Percentiles rank a stretch among this genome's conserved stretches.
These are phyloP conservation scores for Debaryomyces coudertii DNA, from an alignment of 1,139 yeast species.

Conservation along the genomic window DNA sequence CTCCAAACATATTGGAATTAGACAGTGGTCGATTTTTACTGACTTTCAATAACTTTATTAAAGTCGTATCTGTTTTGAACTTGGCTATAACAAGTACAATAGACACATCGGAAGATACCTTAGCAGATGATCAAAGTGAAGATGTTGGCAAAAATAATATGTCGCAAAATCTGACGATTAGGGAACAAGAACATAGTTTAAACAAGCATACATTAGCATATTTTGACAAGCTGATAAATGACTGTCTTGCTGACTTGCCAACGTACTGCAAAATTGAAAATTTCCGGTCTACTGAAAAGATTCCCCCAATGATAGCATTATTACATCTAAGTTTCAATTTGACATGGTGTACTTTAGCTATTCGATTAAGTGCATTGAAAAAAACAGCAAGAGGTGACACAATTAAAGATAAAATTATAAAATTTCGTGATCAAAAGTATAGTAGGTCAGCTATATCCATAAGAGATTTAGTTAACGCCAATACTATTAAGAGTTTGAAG, in stretches of 20 bases:
- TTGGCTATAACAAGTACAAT: slow-evolving; percentile 26
- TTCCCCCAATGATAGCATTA: slow-evolving; percentile 21
- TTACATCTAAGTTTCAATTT: slow-evolving; percentile 20
- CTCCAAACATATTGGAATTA: slow-evolving; percentile 17
- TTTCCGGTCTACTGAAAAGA: slow-evolving; percentile 2
- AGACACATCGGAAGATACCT: slow-evolving; percentile 18
- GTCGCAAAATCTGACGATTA: not conserved
- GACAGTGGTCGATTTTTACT: slow-evolving; percentile 26
- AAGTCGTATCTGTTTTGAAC: slow-evolving; percentile 22
- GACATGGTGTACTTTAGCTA: slow-evolving; percentile 25
- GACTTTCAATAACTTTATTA: slow-evolving; percentile 23
- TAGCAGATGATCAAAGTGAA: slow-evolving; percentile 13
- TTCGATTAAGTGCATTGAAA: slow-evolving; percentile 21
- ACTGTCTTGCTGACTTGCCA: slow-evolving; percentile 21
- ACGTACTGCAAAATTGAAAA: slow-evolving; percentile 19
- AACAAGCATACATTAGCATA: slow-evolving; percentile 19
- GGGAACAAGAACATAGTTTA: slow-evolving; percentile 4
- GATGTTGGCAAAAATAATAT: not conserved
- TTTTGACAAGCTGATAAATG: slow-evolving; percentile 19
- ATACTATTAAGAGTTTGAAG: slow-evolving; percentile 14
- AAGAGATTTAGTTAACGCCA: slow-evolving; percentile 17
- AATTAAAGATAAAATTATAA: slow-evolving; percentile 17
- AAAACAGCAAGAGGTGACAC: slow-evolving; percentile 7
- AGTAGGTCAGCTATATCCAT: slow-evolving; percentile 20
- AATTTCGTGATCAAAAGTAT: slow-evolving; percentile 21